Percentiles rank a stretch among this genome's conserved stretches.
Evolutionary conservation across 2,329 filamentous ascomycete genomes (phyloP).

Genomic region (Chaetomiaceae sp.): DNA sequence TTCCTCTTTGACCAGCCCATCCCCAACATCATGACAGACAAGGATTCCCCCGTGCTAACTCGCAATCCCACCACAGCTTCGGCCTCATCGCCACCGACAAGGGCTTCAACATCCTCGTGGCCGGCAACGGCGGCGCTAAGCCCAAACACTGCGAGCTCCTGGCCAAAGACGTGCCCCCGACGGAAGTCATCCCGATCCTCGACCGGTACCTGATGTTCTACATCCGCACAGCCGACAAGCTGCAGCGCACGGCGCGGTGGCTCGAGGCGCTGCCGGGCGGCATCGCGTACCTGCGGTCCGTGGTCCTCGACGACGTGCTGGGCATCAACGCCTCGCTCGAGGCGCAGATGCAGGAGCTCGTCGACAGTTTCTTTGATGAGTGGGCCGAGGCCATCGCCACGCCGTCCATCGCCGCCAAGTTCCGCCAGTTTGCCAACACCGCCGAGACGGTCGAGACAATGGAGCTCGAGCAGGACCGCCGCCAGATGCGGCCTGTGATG

Average conservation of each 20-base stretch:
- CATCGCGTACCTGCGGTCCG: conserved; percentile 74
- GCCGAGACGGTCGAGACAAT: conserved; percentile 62
- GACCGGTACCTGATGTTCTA: conserved; percentile 92
- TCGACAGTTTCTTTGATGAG: conserved; percentile 82
- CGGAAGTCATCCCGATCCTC: conserved; percentile 76
- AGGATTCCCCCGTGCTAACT: too few relatives aligned
- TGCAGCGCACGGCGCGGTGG: conserved; percentile 86
- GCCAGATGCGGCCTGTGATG: conserved; percentile 67
- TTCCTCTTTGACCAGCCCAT: neutral
- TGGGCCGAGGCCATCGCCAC: conserved; percentile 78
- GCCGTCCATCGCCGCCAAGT: conserved; percentile 62
- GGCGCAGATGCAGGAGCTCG: conserved; percentile 79
- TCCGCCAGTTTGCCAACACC: conserved; percentile 82
- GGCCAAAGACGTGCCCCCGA: conserved; percentile 77
- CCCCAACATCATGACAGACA: too few relatives aligned
- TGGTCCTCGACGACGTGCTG: conserved; percentile 79
- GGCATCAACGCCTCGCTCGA: conserved; percentile 82
- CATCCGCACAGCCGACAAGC: conserved; percentile 84
- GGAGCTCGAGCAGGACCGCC: conserved; percentile 67
- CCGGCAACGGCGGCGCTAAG: conserved; percentile 82
- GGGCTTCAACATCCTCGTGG: conserved; percentile 89
- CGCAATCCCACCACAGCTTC: conserved; percentile 49
- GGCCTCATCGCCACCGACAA: conserved; percentile 89
- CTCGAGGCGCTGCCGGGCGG: conserved; percentile 79
- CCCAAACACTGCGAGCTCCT: conserved; percentile 77